Evolutionary conservation across 1,139 yeast genomes (phyloP), one percentile per base, ranked within the genome.

Genomic region (Blastobotrys raffinosifermentans): DNA sequence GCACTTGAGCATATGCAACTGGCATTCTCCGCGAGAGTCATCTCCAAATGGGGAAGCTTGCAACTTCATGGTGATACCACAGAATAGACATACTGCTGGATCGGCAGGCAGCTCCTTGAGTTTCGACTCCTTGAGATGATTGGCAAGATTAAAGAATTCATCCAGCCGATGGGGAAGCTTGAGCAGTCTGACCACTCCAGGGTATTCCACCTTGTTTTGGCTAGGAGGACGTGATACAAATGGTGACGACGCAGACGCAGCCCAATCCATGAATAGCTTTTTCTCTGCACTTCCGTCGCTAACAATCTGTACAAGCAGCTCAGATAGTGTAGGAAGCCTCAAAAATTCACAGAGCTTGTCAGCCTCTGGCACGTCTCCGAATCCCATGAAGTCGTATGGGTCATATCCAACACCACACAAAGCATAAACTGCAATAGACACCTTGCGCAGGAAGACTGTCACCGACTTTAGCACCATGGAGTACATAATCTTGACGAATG

Each of bases 11-110:
- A 57, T 44, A 38, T 65, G 70, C 21, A 38, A 46, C 30, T 60
- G 60, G 41, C 69, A 64, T 26, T 60, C 62, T 2, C 69, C 69
- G 8, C 40, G 39, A n/a, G 44, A 39, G 13, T 43, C 48, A 3
- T 44, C 40, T 7, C 40, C 46, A 17, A 69, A 29, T 63, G 58
- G 31, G 9, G 27, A 30, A 37, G 70, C 73, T 50, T 89, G 96
- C 19, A 80, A 64, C 45, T 80, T 80, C 19, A 85, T 70, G 3
- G 80, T 70, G 10, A 67, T 64, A 1, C 89, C 93, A 61, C 98
- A 91, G 47, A 81, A 80, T 38, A 91, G 62, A 53, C 98, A 91
- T 9, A 91, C 67, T 0, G 95, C 96, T 0, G 95, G 94, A 47
- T 87, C 95, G 21, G 73, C 70, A 22, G 72, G 73, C 34, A 53